These are phyloP conservation scores for Theileria annulata DNA, from an alignment of 169 alveolate species.

Conservation along the genomic window DNA sequence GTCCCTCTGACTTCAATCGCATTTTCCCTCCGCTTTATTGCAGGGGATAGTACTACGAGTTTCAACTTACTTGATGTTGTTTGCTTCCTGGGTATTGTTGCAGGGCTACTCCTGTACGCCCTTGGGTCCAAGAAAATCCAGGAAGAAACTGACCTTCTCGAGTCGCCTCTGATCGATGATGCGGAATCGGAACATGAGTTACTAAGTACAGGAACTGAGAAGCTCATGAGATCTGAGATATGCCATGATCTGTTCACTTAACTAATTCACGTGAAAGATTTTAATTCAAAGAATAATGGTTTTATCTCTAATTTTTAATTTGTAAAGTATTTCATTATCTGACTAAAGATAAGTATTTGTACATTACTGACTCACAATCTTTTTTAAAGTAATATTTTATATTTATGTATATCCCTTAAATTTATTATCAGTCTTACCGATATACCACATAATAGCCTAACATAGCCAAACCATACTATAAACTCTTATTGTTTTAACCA, in stretches of 20 bases:
- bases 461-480: background rate
- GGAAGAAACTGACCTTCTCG: constrained; percentile 18
- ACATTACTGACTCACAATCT: background rate
- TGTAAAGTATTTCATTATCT: background rate
- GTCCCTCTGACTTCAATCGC: constrained; percentile 68
- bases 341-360: background rate
- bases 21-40: constrained; percentile 47
- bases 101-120: constrained; percentile 46
- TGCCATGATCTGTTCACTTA: constrained; percentile 8
- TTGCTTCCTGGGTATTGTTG: constrained; percentile 56
- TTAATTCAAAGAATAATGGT: background rate
- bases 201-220: background rate
- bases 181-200: background rate
- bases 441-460: background rate
- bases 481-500: background rate
- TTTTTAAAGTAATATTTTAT: background rate
- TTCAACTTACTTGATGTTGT: constrained; percentile 43
- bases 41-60: constrained; percentile 60
- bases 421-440: background rate
- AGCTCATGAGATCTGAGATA: background rate
- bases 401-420: background rate
- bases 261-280: background rate
- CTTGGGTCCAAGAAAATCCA: constrained; percentile 45
- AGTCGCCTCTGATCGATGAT: constrained; percentile 49
- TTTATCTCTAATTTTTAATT: background rate